These are phyloP conservation scores for Boletus reticulatus DNA, from an alignment of 768 basidiomycete genomes.

Conservation along the genomic window DNA sequence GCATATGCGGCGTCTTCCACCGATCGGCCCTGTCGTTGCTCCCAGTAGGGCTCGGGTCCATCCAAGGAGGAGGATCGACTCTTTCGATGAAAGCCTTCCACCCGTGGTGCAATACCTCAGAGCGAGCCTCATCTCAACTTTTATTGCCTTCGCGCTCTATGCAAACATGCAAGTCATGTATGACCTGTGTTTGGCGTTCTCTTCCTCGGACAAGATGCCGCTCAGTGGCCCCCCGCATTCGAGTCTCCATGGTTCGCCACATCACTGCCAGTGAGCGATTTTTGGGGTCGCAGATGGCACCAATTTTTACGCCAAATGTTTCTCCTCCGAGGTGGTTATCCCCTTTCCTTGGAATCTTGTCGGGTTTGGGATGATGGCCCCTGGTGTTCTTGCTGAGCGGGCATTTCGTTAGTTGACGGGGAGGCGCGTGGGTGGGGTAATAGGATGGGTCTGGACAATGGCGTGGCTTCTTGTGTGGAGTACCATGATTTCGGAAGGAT, in stretches of 20 bases:
- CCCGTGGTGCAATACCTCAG: neutral
- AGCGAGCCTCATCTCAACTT: neutral
- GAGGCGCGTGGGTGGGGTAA: neutral
- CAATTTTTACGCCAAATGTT: neutral
- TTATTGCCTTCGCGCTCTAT: neutral
- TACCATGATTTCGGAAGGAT: neutral
- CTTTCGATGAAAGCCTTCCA: neutral
- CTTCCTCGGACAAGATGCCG: neutral
- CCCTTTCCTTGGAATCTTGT: neutral
- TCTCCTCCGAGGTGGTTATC: neutral
- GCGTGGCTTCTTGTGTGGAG: neutral
- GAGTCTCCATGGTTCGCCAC: neutral
- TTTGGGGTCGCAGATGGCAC: neutral
- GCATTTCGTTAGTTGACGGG: neutral
- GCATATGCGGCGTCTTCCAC: neutral
- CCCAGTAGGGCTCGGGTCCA: neutral
- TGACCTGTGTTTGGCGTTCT: neutral
- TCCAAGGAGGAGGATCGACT: neutral
- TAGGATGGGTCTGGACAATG: neutral
- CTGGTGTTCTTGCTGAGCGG: neutral
- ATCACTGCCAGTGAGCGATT: neutral
- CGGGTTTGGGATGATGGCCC: neutral
- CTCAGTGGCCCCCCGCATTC: neutral
- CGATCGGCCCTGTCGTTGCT: neutral
- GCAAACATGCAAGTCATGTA: neutral